Base-by-base conservation (phyloP, 345 rosid genomes). In the Aethionema arabicum region DNA sequence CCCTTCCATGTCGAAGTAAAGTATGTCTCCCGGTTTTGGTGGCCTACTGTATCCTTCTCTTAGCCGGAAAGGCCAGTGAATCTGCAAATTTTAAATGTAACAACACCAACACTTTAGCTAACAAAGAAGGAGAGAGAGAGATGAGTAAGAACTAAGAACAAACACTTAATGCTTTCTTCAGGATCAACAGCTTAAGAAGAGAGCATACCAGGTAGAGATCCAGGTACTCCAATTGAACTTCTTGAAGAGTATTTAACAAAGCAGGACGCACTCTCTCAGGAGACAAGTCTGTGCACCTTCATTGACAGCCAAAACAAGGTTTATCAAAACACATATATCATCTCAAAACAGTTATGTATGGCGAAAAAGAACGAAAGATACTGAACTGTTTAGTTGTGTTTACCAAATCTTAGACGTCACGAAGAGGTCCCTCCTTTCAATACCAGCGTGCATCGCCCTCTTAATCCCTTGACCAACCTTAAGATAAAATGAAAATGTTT, bases 381-480 rank as follows among this genome's bases (percentile, higher is more conserved):
- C 2, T 1, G 2, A 21, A 21, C 27, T 21, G 1, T 21, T 1
- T 21, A 21, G 2, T 21, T 21, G 2, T 21, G 5, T 11, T 15
- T 75, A 79, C 86, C 83, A 82, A 14, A 82, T 70, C 66, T 79
- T 84, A 5, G 90, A 82, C 3, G 83, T 76, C 53, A 84, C 57
- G 45, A 78, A 84, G 33, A 84, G 73, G 66, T 79, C 81, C 59
- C 72, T 78, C 74, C 85, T 76, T 36, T 76, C 77, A 11, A 79
- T 9, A 29, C 82, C 80, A 29, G 81, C 78, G 32, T 84, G 79
- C 52, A 78, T 76, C 11, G 84, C 82, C 50, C 67, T 61, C 56
- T 73, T 74, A 44, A 79, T 61, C 29, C 65, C 85, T 36, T 6
- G 15, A 13, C 82, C 88, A 0, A 83, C 82, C 83, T 83, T 58